Conservation (phyloP, 345 rosid genomes). For the Corchorus olitorius region DNA sequence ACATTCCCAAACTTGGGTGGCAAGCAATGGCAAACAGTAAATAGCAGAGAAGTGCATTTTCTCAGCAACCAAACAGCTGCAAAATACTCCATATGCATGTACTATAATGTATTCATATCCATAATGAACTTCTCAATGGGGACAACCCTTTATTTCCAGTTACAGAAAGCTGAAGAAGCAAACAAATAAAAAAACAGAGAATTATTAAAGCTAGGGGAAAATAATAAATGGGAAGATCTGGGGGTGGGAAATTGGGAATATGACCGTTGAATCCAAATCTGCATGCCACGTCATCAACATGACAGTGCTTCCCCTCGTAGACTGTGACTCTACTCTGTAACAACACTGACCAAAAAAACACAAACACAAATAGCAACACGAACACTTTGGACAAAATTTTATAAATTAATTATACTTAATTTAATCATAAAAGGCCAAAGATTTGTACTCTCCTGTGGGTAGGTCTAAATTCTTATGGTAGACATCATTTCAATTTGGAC, state of each 20-base stretch:
- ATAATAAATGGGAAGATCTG: neutral
- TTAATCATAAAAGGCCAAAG: neutral
- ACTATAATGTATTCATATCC: too few relatives aligned
- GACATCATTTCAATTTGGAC: neutral
- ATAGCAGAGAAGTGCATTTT: neutral
- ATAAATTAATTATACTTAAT: neutral
- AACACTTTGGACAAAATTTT: neutral
- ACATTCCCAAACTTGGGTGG: neutral
- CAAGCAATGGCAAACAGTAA: neutral
- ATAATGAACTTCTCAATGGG: neutral
- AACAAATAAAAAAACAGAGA: neutral
- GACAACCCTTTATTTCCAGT: neutral
- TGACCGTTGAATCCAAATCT: slow-evolving; percentile 18
- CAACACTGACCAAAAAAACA: neutral
- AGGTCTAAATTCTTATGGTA: neutral
- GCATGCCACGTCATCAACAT: slow-evolving; percentile 11
- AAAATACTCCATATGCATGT: too few relatives aligned
- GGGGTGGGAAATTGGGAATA: neutral
- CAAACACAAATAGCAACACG: neutral
- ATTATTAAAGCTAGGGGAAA: neutral
- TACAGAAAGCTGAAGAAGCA: neutral
- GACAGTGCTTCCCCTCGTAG: slow-evolving; percentile 19
- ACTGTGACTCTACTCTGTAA: slow-evolving; percentile 17
- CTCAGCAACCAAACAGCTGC: neutral
- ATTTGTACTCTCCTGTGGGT: neutral